Conservation (phyloP, 2,329 filamentous ascomycete species). For the Gnomoniopsis smithogilvyi region DNA sequence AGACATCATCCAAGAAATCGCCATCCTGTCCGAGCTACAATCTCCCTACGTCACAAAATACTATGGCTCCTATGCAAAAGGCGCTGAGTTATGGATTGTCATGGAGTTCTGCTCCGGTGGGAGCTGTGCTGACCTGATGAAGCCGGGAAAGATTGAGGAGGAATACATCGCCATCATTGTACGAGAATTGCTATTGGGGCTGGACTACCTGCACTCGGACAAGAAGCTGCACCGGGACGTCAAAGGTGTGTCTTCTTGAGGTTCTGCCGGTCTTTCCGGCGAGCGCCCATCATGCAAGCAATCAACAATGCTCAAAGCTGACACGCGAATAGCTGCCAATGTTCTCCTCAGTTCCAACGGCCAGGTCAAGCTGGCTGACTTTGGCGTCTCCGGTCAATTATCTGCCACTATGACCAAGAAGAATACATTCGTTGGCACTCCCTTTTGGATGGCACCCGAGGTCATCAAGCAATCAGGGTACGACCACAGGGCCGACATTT, state of each 20-base stretch:
- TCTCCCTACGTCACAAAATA: constrained; percentile 97
- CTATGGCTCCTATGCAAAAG: constrained; percentile 94
- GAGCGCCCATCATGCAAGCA: not conserved
- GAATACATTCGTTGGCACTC: constrained; percentile 96
- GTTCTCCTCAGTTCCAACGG: constrained; percentile 84
- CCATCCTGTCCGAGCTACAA: constrained; percentile 92
- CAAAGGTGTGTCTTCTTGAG: constrained; percentile 69
- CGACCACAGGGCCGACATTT: constrained; percentile 97
- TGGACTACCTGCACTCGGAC: constrained; percentile 92
- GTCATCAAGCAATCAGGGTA: constrained; percentile 98
- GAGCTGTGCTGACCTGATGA: constrained; percentile 94
- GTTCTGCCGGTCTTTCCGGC: not conserved
- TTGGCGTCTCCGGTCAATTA: constrained; percentile 93
- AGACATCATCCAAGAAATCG: constrained; percentile 98
- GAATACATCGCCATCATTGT: constrained; percentile 97
- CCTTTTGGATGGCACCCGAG: constrained; percentile 99
- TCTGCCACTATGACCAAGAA: constrained; percentile 99
- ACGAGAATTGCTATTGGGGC: constrained; percentile 79
- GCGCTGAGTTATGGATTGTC: constrained; percentile 96
- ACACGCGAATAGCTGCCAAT: constrained; percentile 70
- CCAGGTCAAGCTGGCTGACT: constrained; percentile 95
- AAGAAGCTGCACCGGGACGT: constrained; percentile 96
- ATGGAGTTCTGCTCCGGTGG: constrained; percentile 99
- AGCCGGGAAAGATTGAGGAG: constrained; percentile 85
- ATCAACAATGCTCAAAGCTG: not conserved